Conservation (phyloP, 257 asterid species). For the Fraxinus excelsior region DNA sequence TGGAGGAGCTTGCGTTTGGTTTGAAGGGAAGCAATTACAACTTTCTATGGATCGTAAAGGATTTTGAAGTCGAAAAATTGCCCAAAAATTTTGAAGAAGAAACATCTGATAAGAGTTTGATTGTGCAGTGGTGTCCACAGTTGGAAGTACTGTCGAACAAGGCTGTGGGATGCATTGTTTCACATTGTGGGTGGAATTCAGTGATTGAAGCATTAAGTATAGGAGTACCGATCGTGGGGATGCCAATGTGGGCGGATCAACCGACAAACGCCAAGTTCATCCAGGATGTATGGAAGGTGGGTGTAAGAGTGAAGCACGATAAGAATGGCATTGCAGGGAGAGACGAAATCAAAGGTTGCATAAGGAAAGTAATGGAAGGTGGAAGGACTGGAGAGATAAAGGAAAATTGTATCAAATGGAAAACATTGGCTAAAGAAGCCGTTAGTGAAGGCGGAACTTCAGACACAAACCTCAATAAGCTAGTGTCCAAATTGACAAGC, state of each 20-base stretch:
- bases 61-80: conserved; percentile 38
- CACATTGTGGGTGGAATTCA: conserved; percentile 91
- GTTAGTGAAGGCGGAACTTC: conserved; percentile 65
- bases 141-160: conserved; percentile 46
- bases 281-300: conserved; percentile 66
- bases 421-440: conserved; percentile 58
- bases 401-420: conserved; percentile 59
- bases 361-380: neutral
- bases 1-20: conserved; percentile 64
- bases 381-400: conserved; percentile 56
- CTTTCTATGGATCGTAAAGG: conserved; percentile 68
- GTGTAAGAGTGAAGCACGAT: conserved; percentile 49
- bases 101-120: conserved; percentile 32
- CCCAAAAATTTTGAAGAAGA: conserved; percentile 38
- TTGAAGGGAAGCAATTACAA: conserved; percentile 35
- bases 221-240: conserved; percentile 75
- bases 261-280: conserved; percentile 65
- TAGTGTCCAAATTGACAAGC: neutral
- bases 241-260: conserved; percentile 91
- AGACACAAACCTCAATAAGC: conserved; percentile 34
- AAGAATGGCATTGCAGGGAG: conserved; percentile 50
- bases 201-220: conserved; percentile 60
- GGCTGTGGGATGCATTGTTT: conserved; percentile 68
- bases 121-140: conserved; percentile 73
- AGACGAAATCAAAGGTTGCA: conserved; percentile 57